Evolutionary conservation across 352 stramenopile genomes (phyloP), one percentile per base, ranked within the genome.

Genomic region (Blastocystis sp.): DNA sequence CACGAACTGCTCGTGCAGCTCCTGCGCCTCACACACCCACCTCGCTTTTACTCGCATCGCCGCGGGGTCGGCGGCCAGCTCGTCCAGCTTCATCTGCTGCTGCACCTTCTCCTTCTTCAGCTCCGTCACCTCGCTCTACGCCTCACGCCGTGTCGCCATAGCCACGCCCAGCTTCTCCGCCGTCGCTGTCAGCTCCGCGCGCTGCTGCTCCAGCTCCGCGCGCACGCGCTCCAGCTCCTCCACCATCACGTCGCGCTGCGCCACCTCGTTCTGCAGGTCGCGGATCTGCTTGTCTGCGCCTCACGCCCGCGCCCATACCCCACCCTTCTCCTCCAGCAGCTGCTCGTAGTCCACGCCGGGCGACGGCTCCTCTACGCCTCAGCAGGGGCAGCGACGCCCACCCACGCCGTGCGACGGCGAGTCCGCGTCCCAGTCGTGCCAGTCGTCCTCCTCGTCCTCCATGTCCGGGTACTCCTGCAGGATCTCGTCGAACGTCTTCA

Each of bases 381-480:
- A 57, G 19, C 43, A 14, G 65, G 45, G n/a, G 71, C n/a, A 19
- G n/a, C 6, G 14, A 14, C 6, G 48, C 48, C 48, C 48, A 57
- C 48, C 14, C 48, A 14, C 48, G 6, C n/a, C 38, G 34, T 52
- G 14, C 17, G 34, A 21, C 14, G 74, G 17, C 24, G 21, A 11
- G 38, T 84, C 69, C 14, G 68, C 74, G 21, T 64, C 57, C 74
- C 74, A 84, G 59, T 84, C 74, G 61, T 59, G 34, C 74, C 74
- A 84, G 28, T 84, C 74, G 3, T 84, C 74, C 14, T 79, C 69
- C 0, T 24, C 21, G 7, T 38, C 71, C 14, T 65, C 24, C 24
- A 21, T 45, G 28, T 68, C 74, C 52, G 48, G 48, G 48, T 57
- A 57, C 48, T 84, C 74, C 17, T 62, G 45, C 34, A 84, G 40